phyloP scores from a whole-genome alignment of 1,284 basidiomycete species.

The Ustilago crameri region DNA sequence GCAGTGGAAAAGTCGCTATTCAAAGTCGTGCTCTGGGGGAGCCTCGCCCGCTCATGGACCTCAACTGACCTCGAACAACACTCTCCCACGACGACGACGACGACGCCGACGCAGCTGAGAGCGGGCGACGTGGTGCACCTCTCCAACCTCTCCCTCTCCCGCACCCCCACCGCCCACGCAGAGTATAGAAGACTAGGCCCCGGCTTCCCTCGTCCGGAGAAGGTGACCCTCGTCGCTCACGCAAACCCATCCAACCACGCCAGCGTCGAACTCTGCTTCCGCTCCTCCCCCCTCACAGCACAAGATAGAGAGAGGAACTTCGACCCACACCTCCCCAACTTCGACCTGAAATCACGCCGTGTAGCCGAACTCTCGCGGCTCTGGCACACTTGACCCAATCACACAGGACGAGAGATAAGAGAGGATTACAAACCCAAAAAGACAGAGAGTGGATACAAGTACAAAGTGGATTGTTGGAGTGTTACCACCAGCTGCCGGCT shows the following conservation, averaged over 20 bases:
- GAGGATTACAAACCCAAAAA: not conserved
- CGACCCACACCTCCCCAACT: slow-evolving; percentile 13
- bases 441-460: slow-evolving; percentile 3
- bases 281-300: not conserved
- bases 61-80: not conserved
- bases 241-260: not conserved
- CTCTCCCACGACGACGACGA: not conserved
- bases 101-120: slow-evolving; percentile 1
- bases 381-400: slow-evolving; percentile 1
- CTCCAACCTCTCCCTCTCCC: slow-evolving; percentile 19
- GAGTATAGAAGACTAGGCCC: slow-evolving; percentile 10
- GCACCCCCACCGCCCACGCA: not conserved
- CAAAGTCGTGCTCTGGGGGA: slow-evolving; percentile 27
- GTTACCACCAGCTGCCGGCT: slow-evolving; percentile 42
- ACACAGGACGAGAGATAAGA: not conserved
- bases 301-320: slow-evolving; percentile 18
- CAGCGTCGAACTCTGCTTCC: slow-evolving; percentile 26
- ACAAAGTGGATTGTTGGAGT: not conserved
- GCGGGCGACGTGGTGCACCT: slow-evolving; percentile 30
- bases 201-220: slow-evolving; percentile 9
- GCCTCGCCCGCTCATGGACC: slow-evolving; percentile 12
- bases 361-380: slow-evolving; percentile 10
- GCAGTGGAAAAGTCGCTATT: slow-evolving; percentile 16
- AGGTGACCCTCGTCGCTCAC: not conserved
- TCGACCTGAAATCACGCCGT: slow-evolving; percentile 19